Evolutionary conservation across 371 early-diverging fungal genomes (phyloP), one percentile per base, ranked within the genome.

Genomic region (Homolaphlyctis polyrhiza): DNA sequence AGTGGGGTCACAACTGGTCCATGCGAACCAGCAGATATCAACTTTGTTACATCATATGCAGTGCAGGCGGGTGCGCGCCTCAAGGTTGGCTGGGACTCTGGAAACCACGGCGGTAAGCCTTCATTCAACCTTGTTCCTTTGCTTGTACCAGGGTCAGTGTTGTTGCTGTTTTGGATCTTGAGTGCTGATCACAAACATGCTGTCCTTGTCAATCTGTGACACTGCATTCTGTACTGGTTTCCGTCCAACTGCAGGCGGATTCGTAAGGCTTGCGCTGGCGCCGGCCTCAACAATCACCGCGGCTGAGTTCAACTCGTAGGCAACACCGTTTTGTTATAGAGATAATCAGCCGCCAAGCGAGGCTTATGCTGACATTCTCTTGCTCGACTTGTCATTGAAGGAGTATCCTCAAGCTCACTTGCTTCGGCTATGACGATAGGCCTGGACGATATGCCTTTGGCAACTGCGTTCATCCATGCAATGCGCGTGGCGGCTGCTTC

Each of bases 381-480:
- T 25, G 18, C 18, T 18, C 18, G 28, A 30, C n/a, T 27, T 4
- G 8, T 4, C 35, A 30, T 4, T 3, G 25, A 32, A 64, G 58
- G 25, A 57, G 23, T 4, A 59, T 64, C n/a, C 65, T 64, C 55
- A 64, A 64, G 48, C 13, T 30, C 29, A 64, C 65, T 21, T 64
- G 65, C 59, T 64, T 64, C 33, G 65, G 65, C 34, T 28, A 29
- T 32, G 65, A 64, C 35, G 21, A 2, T 5, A 58, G 65, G 4
- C 43, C 58, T n/a, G 48, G 48, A 30, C 48, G 59, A 1, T 57
- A 33, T 28, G 59, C 50, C 21, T 64, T 59, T 30, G 65, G 65
- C 1, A 64, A 5, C n/a, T 64, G 65, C 48, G 39, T 35, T 28
- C 65, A 64, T 30, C 65, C 65, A 2, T 64, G 65, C 58, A 58